Conservation (phyloP, 2,329 filamentous ascomycete species). For the Coleophoma eucalyptorum region DNA sequence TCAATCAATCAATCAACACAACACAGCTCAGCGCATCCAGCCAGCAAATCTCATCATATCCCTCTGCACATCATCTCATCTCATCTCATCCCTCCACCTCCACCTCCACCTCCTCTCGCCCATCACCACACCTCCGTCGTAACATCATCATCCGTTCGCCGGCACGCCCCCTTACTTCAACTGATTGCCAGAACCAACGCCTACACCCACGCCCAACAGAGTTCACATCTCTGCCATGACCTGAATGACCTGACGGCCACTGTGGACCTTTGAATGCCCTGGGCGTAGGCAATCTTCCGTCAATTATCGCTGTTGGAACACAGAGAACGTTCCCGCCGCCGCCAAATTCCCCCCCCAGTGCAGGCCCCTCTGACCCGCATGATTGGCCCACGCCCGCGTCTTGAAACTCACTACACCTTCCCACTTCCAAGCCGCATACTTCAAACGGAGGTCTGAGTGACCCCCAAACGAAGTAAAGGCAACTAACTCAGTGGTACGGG, state of each 20-base stretch:
- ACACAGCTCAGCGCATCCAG: too few species aligned
- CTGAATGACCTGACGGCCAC: too few species aligned
- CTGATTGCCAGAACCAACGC: too few species aligned
- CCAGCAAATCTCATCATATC: not conserved
- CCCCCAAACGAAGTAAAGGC: not conserved
- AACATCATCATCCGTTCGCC: too few species aligned
- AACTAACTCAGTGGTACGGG: not conserved
- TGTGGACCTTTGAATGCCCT: too few species aligned
- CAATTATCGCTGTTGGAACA: not conserved
- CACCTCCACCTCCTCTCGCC: not conserved
- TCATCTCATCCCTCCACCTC: not conserved
- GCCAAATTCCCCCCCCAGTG: conserved; percentile 13
- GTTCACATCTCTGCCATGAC: too few species aligned
- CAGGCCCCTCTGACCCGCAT: not conserved
- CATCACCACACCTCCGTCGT: not conserved
- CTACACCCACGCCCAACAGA: too few species aligned
- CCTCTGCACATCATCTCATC: not conserved
- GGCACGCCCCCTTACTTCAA: too few species aligned
- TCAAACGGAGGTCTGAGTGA: not conserved
- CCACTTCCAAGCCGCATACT: not conserved
- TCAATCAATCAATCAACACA: too few species aligned
- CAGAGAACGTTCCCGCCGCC: conserved; percentile 14
- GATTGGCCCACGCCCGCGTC: not conserved
- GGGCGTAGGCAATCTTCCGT: too few species aligned
- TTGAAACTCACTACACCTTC: not conserved